phyloP scores from a whole-genome alignment of 1,284 basidiomycete genomes.

The Rhizopogon parksii region DNA sequence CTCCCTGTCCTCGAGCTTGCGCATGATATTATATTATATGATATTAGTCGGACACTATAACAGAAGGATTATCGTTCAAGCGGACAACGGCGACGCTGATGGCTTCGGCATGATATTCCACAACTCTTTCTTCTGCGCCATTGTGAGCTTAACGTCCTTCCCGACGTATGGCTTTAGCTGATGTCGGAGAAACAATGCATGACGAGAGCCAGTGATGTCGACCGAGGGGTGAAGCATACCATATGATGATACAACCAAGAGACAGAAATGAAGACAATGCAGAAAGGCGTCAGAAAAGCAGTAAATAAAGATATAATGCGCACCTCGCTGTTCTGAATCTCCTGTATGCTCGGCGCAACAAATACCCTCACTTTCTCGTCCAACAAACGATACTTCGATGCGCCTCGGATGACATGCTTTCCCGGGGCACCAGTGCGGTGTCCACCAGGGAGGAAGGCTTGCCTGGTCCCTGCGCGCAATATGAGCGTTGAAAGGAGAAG shows the following conservation, averaged over 20 bases:
- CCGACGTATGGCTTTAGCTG: not conserved
- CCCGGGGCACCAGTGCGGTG: constrained; percentile 83
- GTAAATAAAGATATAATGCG: constrained; percentile 22
- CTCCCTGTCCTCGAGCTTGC: not conserved
- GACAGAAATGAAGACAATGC: not conserved
- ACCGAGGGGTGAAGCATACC: no score
- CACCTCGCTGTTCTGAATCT: constrained; percentile 58
- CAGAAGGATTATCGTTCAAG: not conserved
- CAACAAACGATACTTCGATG: constrained; percentile 70
- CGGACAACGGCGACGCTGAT: no score
- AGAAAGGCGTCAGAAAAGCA: not conserved
- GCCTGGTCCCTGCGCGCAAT: constrained; percentile 61
- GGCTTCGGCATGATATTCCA: not conserved
- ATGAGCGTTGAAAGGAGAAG: not conserved
- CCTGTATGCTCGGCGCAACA: constrained; percentile 69
- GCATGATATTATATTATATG: not conserved
- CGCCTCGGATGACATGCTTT: constrained; percentile 68
- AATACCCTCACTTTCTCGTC: constrained; percentile 81
- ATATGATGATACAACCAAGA: not conserved
- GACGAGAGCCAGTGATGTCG: no score
- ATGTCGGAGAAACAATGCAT: no score
- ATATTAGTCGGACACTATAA: not conserved
- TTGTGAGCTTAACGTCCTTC: not conserved
- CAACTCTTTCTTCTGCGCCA: not conserved
- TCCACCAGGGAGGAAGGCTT: constrained; percentile 76